Conservation (phyloP, 164 flowering plant genomes). For the Paratinospora sagittata region DNA sequence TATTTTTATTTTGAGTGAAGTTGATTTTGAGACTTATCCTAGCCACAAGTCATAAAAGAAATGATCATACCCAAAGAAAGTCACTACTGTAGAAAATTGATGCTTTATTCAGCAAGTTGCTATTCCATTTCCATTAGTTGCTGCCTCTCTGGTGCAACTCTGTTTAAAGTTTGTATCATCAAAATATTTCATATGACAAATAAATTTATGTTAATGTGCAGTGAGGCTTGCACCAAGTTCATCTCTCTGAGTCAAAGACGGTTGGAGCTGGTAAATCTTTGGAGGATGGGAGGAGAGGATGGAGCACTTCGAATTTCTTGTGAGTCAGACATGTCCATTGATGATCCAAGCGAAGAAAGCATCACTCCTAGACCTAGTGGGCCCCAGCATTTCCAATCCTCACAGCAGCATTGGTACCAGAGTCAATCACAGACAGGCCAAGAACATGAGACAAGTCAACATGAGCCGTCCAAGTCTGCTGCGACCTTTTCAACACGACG, state of each 20-base stretch:
- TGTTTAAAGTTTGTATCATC: too few species aligned
- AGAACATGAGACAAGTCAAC: constrained; percentile 12
- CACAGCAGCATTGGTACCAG: constrained; percentile 8
- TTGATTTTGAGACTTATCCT: background rate
- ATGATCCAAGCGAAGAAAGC: constrained; percentile 43
- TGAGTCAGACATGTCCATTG: constrained; percentile 87
- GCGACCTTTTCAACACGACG: constrained; percentile 21
- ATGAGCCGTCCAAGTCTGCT: constrained; percentile 27
- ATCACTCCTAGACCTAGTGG: constrained; percentile 14
- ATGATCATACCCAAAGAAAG: too few species aligned
- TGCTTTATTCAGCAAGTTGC: too few species aligned
- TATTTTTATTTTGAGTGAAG: background rate
- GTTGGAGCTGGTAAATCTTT: constrained; percentile 47
- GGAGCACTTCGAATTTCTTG: constrained; percentile 51
- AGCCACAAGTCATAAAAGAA: too few species aligned
- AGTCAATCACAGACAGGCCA: constrained; percentile 18
- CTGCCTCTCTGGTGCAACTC: too few species aligned
- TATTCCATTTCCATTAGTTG: background rate
- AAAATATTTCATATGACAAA: background rate
- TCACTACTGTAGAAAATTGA: too few species aligned
- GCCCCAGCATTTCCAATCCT: constrained; percentile 20
- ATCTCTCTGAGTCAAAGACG: constrained; percentile 59
- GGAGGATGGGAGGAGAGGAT: constrained; percentile 43
- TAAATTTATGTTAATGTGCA: constrained; percentile 23
- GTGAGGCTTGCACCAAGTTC: constrained; percentile 81